phyloP scores from a whole-genome alignment of 768 basidiomycete species.

The Naganishia vishniacii region DNA sequence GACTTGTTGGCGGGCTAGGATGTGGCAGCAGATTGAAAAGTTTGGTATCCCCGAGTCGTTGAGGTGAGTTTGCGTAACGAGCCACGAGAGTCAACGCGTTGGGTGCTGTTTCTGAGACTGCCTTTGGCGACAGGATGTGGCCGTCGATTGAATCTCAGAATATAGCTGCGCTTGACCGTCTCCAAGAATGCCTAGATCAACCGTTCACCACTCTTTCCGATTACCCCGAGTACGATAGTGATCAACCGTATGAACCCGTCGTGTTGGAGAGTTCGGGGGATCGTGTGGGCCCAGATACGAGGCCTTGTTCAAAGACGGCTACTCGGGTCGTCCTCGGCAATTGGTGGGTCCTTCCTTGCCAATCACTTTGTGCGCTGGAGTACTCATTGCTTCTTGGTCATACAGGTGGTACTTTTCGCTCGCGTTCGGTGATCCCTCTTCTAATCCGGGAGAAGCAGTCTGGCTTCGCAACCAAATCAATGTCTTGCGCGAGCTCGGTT shows the following conservation, averaged over 20 bases:
- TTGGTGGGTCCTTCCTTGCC: neutral
- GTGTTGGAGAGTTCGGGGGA: constrained; percentile 1
- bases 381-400: neutral
- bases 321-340: constrained; percentile 25
- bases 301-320: constrained; percentile 22
- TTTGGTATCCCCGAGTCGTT: constrained; percentile 16
- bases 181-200: constrained; percentile 11
- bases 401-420: constrained; percentile 26
- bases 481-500: constrained; percentile 31
- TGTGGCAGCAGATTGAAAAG: constrained; percentile 4
- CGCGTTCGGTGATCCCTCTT: constrained; percentile 11
- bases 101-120: too few relatives aligned
- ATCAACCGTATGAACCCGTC: neutral
- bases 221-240: constrained; percentile 7
- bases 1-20: constrained; percentile 21
- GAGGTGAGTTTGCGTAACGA: neutral
- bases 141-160: constrained; percentile 6
- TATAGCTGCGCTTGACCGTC: constrained; percentile 3
- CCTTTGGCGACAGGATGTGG: constrained; percentile 17
- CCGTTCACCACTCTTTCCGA: neutral
- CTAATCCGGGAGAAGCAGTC: constrained; percentile 25
- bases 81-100: too few relatives aligned
- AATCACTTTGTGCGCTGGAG: neutral
- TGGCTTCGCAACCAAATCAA: constrained; percentile 29
- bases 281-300: constrained; percentile 4